These are phyloP conservation scores for Gnaphalium uliginosum DNA, from an alignment of 129 eudicot genomes.

Conservation along the genomic window DNA sequence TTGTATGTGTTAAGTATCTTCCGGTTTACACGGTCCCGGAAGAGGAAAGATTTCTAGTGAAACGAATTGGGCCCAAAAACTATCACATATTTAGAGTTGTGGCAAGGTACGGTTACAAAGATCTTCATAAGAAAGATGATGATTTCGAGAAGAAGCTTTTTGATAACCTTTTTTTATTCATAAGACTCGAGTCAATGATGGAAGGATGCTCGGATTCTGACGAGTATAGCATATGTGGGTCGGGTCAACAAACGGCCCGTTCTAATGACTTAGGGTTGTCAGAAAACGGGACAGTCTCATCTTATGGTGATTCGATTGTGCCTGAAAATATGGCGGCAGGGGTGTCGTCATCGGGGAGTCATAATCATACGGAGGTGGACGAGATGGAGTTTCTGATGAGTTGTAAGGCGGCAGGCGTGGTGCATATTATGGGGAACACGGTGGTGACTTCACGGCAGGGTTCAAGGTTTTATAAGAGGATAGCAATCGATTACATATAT, in stretches of 20 bases:
- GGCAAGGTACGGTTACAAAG: slow-evolving; percentile 91
- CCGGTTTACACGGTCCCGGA: slow-evolving; percentile 85
- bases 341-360: slow-evolving; percentile 48
- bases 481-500: slow-evolving; percentile 80
- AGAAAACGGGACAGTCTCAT: slow-evolving; percentile 44
- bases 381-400: slow-evolving; percentile 70
- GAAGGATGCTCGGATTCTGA: slow-evolving; percentile 90
- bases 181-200: slow-evolving; percentile 96
- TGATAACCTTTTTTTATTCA: slow-evolving; percentile 64
- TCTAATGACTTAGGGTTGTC: slow-evolving; percentile 44
- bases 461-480: slow-evolving; percentile 53
- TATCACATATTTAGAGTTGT: slow-evolving; percentile 94
- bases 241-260: slow-evolving; percentile 52
- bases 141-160: slow-evolving; percentile 81
- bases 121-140: slow-evolving; percentile 85
- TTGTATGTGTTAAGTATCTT: slow-evolving; percentile 90
- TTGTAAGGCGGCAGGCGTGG: slow-evolving; percentile 91
- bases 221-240: slow-evolving; percentile 58
- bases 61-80: slow-evolving; percentile 85
- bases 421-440: slow-evolving; percentile 88
- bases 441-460: slow-evolving; percentile 75
- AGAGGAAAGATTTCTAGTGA: slow-evolving; percentile 79
- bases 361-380: slow-evolving; percentile 58
- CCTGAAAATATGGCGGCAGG: slow-evolving; percentile 54
- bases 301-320: slow-evolving; percentile 62